Conservation (phyloP, 75 land plant genomes). For the Selaginella moellendorffii region DNA sequence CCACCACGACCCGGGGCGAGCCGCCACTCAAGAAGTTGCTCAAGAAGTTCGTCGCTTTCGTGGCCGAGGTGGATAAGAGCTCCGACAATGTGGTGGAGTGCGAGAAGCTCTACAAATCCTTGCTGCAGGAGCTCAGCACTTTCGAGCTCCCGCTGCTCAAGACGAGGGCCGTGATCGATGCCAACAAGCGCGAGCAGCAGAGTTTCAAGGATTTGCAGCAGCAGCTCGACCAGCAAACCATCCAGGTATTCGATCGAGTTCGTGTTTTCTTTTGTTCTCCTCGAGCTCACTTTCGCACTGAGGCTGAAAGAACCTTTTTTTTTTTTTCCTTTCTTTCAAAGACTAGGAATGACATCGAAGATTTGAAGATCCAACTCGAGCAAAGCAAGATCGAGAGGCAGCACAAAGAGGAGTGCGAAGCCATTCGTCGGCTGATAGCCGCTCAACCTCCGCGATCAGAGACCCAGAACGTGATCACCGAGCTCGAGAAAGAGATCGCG, state of each 20-base stretch:
- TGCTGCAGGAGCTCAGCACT: constrained; percentile 85
- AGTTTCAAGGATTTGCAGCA: constrained; percentile 61
- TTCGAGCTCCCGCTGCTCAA: constrained; percentile 97
- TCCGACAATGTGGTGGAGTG: constrained; percentile 36
- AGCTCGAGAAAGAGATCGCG: constrained; percentile 74
- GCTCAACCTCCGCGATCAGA: constrained; percentile 70
- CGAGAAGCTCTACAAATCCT: constrained; percentile 64
- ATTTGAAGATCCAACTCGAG: constrained; percentile 73
- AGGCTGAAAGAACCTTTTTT: too few relatives aligned
- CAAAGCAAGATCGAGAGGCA: constrained; percentile 91
- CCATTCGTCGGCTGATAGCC: constrained; percentile 65
- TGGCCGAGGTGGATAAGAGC: constrained; percentile 77
- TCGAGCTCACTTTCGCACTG: too few relatives aligned
- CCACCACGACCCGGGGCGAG: constrained; percentile 98
- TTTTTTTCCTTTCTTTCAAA: too few relatives aligned
- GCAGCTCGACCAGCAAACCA: constrained; percentile 52
- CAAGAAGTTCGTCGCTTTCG: constrained; percentile 75
- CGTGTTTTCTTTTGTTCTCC: too few relatives aligned
- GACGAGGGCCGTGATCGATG: constrained; percentile 80
- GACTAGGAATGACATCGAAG: constrained; percentile 77
- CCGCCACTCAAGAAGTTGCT: constrained; percentile 96
- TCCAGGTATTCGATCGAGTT: constrained; percentile 30
- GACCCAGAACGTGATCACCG: constrained; percentile 56
- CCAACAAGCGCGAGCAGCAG: constrained; percentile 82
- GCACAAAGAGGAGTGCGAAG: constrained; percentile 99